Percentiles rank a stretch among this genome's conserved stretches.
These are phyloP conservation scores for Exobasidium rhododendri DNA, from an alignment of 1,284 basidiomycete species.

Conservation along the genomic window DNA sequence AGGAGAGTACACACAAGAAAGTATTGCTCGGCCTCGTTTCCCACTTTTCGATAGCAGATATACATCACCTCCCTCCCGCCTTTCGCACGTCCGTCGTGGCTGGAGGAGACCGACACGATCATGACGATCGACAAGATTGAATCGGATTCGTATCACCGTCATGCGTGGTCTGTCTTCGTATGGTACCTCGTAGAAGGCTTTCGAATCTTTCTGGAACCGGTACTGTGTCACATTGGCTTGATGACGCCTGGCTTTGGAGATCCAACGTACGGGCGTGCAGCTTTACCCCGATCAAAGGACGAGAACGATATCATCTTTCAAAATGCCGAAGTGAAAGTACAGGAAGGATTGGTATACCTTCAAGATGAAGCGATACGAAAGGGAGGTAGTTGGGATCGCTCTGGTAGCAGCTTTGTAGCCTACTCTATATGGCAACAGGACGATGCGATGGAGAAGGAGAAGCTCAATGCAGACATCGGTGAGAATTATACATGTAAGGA, in stretches of 20 bases:
- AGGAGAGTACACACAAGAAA: no score
- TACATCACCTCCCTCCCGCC: no score
- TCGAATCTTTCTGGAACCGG: conserved; percentile 43
- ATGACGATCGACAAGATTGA: neutral
- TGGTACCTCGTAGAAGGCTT: conserved; percentile 22
- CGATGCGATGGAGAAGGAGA: conserved; percentile 23
- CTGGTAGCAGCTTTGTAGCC: conserved; percentile 23
- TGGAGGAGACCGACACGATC: no score
- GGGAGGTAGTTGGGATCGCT: conserved; percentile 18
- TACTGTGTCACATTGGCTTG: conserved; percentile 39
- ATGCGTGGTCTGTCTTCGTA: neutral
- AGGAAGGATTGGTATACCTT: conserved; percentile 35
- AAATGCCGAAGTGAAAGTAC: conserved; percentile 39
- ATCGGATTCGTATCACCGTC: neutral
- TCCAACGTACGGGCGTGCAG: conserved; percentile 44
- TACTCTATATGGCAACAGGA: conserved; percentile 48
- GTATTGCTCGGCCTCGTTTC: no score
- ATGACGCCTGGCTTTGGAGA: conserved; percentile 38
- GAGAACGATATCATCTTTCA: conserved; percentile 47
- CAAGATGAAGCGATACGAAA: conserved; percentile 11
- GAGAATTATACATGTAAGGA: neutral
- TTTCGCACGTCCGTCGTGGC: no score
- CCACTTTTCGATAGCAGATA: no score
- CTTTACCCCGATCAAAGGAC: conserved; percentile 30
- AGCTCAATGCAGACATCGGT: conserved; percentile 14